These are phyloP conservation scores for Nicotiana tabacum DNA, from an alignment of 257 asterid species.

Conservation along the genomic window DNA sequence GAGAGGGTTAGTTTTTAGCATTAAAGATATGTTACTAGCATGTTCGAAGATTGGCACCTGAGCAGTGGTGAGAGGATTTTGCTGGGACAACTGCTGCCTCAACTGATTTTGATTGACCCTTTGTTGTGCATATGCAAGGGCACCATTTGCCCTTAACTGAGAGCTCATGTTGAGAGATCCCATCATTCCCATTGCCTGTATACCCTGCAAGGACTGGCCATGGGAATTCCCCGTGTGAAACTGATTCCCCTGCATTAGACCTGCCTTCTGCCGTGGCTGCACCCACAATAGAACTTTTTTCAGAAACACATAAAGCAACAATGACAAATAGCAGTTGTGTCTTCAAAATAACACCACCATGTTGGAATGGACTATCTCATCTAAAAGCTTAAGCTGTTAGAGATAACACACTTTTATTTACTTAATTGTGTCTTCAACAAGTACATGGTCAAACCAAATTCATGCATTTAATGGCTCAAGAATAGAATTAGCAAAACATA, in stretches of 20 bases:
- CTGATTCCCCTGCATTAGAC: constrained; percentile 74
- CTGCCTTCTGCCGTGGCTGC: constrained; percentile 88
- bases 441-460: background rate
- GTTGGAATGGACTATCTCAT: background rate
- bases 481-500: background rate
- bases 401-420: no score
- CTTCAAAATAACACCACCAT: background rate
- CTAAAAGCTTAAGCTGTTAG: no score
- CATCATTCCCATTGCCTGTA: constrained; percentile 74
- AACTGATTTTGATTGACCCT: constrained; percentile 54
- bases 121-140: constrained; percentile 44
- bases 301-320: constrained; percentile 19
- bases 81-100: constrained; percentile 77
- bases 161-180: constrained; percentile 57
- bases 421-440: no score
- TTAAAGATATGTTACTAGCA: background rate
- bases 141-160: constrained; percentile 61
- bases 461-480: background rate
- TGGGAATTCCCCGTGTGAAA: constrained; percentile 67
- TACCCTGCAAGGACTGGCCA: constrained; percentile 75
- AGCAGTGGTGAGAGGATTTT: constrained; percentile 50
- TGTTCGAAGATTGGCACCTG: constrained; percentile 45
- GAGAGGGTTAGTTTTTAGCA: background rate
- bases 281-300: constrained; percentile 23
- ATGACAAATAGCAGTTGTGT: background rate